Evolutionary conservation across 768 basidiomycete genomes (phyloP), one percentile per base, ranked within the genome.

Genomic region (Suillus plorans): DNA sequence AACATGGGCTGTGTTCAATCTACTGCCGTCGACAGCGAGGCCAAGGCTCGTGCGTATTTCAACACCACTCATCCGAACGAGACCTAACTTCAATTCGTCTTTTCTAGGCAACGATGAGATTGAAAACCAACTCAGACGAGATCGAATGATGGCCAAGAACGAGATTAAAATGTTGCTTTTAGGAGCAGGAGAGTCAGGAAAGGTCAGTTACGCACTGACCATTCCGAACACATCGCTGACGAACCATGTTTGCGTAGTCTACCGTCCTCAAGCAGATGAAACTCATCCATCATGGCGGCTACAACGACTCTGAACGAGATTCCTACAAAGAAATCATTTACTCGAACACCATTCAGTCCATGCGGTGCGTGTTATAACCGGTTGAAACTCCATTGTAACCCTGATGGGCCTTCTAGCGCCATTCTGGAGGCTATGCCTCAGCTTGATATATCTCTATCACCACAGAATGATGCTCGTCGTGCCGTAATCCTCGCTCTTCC

Each of bases 211-310:
- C 13, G 10, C 57, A 12, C 45, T 39, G 56, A 37, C 36, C 57
- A 12, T 14, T 6, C 44, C 61, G 52, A 50, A 28, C 8, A 5
- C 16, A 39, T 25, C 5, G 37, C 50, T 44, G 18, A 55, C 42
- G 28, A 22, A 42, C 58, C 62, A 67, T 70, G 55, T 25, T 14
- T 12, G 44, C 28, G 22, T 71, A 94, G 88, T 94, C 93, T 2
- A 96, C 94, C 3, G 91, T 97, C 53, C 86, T 97, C 64, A 97
- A 95, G 81, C 95, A 97, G 78, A 97, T 98, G 95, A 95, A 97
- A 74, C 89, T 97, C 77, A 96, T 97, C 67, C 94, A 97, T 75
- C 91, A 95, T 68, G 92, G 91, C 64, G 89, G 90, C 1, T 96
- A 95, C 82, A 92, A 90, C 71, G 88, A 90, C 64, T 86, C 88